A percentile compares a stretch with the other conserved stretches of the same genome.
Evolutionary conservation across 2,329 filamentous ascomycete species (phyloP).

Genomic region (Bimuria novae-zelandiae): DNA sequence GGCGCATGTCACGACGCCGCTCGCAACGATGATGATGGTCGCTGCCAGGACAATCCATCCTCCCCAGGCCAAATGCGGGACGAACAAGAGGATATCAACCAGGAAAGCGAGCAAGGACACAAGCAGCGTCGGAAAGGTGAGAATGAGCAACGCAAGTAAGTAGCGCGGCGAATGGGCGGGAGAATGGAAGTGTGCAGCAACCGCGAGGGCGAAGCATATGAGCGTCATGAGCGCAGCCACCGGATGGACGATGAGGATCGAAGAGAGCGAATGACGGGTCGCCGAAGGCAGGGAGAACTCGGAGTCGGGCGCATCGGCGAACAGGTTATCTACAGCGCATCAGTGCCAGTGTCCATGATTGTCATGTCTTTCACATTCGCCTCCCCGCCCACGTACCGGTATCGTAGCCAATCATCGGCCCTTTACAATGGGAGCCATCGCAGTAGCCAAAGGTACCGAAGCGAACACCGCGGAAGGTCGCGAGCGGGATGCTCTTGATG

Average conservation of each 20-base stretch:
- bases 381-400: conserved; percentile 63
- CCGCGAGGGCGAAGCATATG: conserved; percentile 79
- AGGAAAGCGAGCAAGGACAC: conserved; percentile 86
- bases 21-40: conserved; percentile 80
- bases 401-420: conserved; percentile 82
- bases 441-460: conserved; percentile 97
- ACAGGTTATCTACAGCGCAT: conserved; percentile 51
- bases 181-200: conserved; percentile 81
- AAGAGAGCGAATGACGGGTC: conserved; percentile 72
- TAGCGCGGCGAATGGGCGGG: conserved; percentile 90
- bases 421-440: conserved; percentile 66
- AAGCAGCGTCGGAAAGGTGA: conserved; percentile 83
- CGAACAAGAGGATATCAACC: conserved; percentile 90
- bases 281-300: conserved; percentile 69
- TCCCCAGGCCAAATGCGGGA: conserved; percentile 91
- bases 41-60: conserved; percentile 91
- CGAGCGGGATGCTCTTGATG: conserved; percentile 82
- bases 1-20: conserved; percentile 85
- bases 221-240: conserved; percentile 85
- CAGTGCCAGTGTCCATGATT: conserved; percentile 26
- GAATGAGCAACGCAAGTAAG: conserved; percentile 80
- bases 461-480: conserved; percentile 72
- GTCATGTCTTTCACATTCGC: too few species aligned
- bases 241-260: conserved; percentile 90
- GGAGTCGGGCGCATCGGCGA: conserved; percentile 49